Base-by-base conservation (phyloP, 352 stramenopile species). In the Pythium aristosporum region DNA sequence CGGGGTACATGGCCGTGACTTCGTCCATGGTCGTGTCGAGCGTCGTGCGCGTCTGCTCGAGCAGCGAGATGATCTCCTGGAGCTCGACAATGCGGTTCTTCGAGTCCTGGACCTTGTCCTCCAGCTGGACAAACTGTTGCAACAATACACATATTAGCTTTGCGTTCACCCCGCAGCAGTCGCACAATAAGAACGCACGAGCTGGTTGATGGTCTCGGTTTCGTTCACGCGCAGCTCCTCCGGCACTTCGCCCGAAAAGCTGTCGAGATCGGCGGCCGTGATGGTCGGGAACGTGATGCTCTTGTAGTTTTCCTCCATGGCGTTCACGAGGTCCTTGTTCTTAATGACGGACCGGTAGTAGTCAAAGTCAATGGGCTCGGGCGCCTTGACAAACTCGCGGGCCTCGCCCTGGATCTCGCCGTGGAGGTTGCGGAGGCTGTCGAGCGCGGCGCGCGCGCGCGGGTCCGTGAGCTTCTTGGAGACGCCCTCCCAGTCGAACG, bases 321-420 rank as follows among this genome's bases (percentile, higher is more conserved):
- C 81, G 68, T 94, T 82, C 56, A 94, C 85, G 41, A 94, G 80
- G 48, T 92, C 83, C 78, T 94, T 94, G 82, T 94, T 92, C 80
- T 92, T 92, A 69, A 91, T 83, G 46, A 94, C 69, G 61, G 80
- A 88, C 69, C 82, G 84, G 75, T 94, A 94, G 77, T 94, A 84
- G 48, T 87, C 82, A 68, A 94, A 94, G 80, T 92, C 84, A 61
- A 94, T 94, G 36, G 83, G 68, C 67, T 94, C 81, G 9, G 85
- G 85, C 69, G 92, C 85, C 67, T 89, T 85, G 32, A 91, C 60
- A 63, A 75, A 92, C 59, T 78, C 58, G 56, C 84, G 83, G 18
- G 83, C 81, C 63, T 94, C 85, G 54, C 68, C 70, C 63, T 89
- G 71, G 69, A 94, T 87, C 73, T 92, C 79, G 65, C 80, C 82